A percentile compares a stretch with the other conserved stretches of the same genome.
These are phyloP conservation scores for Rhododendron griersonianum DNA, from an alignment of 148 eudicot species.

Conservation along the genomic window DNA sequence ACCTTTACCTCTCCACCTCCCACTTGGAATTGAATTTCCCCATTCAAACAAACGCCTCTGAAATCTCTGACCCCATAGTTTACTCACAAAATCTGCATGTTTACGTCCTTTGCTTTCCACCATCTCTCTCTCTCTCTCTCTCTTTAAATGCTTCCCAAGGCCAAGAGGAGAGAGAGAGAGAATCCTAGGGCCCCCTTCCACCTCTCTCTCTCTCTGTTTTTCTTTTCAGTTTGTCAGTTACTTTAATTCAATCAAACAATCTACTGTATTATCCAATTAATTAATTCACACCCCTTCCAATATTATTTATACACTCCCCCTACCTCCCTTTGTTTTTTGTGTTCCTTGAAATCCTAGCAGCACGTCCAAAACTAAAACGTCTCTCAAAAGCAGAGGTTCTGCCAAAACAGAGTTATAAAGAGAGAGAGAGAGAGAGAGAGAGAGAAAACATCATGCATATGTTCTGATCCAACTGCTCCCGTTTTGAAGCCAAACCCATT, in stretches of 20 bases:
- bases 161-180: slow-evolving; percentile 6
- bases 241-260: slow-evolving; percentile 6
- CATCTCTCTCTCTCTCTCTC: neutral
- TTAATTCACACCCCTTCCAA: neutral
- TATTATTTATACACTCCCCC: slow-evolving; percentile 4
- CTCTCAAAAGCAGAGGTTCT: neutral
- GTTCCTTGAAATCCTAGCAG: neutral
- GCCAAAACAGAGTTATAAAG: neutral
- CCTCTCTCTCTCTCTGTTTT: neutral
- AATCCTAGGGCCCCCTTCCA: slow-evolving; percentile 12
- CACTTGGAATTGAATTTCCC: slow-evolving; percentile 16
- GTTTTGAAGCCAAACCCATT: slow-evolving; percentile 12
- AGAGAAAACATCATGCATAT: neutral
- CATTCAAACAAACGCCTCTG: slow-evolving; percentile 27
- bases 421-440: neutral
- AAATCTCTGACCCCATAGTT: slow-evolving; percentile 45
- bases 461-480: slow-evolving; percentile 1
- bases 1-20: slow-evolving; percentile 7
- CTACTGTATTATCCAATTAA: neutral
- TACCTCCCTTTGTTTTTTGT: neutral
- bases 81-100: slow-evolving; percentile 49
- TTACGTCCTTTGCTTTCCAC: slow-evolving; percentile 18
- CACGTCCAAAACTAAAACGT: neutral
- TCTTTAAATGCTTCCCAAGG: slow-evolving; percentile 21
- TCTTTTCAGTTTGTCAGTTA: slow-evolving; percentile 9